A percentile compares a stretch with the other conserved stretches of the same genome.
These are phyloP conservation scores for Scheffersomyces quercinus DNA, from an alignment of 1,139 yeast species.

Conservation along the genomic window DNA sequence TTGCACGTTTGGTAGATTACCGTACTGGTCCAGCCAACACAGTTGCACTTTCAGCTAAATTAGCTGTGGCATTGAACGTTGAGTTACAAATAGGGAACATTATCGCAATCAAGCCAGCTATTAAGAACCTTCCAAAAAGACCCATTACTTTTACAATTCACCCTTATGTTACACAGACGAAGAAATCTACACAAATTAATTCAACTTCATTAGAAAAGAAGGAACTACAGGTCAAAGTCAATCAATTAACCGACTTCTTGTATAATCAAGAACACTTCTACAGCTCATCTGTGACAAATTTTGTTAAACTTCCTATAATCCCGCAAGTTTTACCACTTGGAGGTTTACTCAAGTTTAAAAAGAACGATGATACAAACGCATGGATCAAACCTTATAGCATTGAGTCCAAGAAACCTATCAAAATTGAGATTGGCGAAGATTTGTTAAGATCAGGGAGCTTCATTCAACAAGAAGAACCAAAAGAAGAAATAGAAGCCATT, in stretches of 20 bases:
- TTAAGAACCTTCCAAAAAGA: slow-evolving; percentile 35
- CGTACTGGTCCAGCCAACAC: slow-evolving; percentile 40
- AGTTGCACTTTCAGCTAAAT: slow-evolving; percentile 56
- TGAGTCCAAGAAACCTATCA: slow-evolving; percentile 26
- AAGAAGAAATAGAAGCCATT: slow-evolving; percentile 35
- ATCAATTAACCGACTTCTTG: slow-evolving; percentile 18
- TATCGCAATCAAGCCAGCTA: slow-evolving; percentile 53
- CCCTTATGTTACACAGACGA: slow-evolving; percentile 54
- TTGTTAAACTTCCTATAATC: slow-evolving; percentile 49
- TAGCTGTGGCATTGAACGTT: slow-evolving; percentile 61
- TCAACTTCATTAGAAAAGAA: slow-evolving; percentile 29
- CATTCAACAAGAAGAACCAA: slow-evolving; percentile 24
- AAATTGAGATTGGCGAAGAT: slow-evolving; percentile 56
- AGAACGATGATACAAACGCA: slow-evolving; percentile 39
- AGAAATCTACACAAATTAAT: slow-evolving; percentile 27
- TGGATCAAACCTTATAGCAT: slow-evolving; percentile 44
- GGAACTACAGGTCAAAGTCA: slow-evolving; percentile 23
- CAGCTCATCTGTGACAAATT: slow-evolving; percentile 33
- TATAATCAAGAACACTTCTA: slow-evolving; percentile 31
- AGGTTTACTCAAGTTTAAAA: slow-evolving; percentile 57
- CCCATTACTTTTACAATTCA: slow-evolving; percentile 51
- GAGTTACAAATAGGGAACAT: slow-evolving; percentile 55
- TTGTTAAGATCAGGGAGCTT: slow-evolving; percentile 52
- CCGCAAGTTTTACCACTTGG: slow-evolving; percentile 57
- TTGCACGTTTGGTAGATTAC: slow-evolving; percentile 53